phyloP scores from a whole-genome alignment of 2,329 filamentous ascomycete genomes.

The Phaeosphaeriaceae sp. region DNA sequence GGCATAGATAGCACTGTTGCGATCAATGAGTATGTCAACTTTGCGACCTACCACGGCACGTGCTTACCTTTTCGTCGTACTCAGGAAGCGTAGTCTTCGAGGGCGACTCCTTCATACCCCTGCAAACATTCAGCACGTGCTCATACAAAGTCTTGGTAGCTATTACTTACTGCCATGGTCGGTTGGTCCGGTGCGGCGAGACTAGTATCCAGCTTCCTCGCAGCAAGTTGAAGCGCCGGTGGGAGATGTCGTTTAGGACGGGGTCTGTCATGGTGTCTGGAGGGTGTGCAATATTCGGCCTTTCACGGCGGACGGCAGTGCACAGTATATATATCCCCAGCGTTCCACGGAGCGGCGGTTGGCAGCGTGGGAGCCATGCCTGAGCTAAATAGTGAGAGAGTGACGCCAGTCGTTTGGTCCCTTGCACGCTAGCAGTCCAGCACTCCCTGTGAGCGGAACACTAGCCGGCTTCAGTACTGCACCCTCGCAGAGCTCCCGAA shows the following conservation, averaged over 20 bases:
- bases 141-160: neutral
- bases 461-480: conserved; percentile 28
- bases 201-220: conserved; percentile 92
- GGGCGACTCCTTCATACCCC: conserved; percentile 57
- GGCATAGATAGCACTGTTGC: conserved; percentile 87
- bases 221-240: conserved; percentile 90
- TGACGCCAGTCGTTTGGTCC: conserved; percentile 28
- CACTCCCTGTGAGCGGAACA: conserved; percentile 31
- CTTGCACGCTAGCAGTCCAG: conserved; percentile 25
- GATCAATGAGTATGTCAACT: conserved; percentile 23
- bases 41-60: conserved; percentile 4
- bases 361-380: conserved; percentile 23
- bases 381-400: conserved; percentile 34
- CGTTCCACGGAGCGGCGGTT: conserved; percentile 13
- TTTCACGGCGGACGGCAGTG: conserved; percentile 11
- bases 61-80: conserved; percentile 71
- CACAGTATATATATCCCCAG: conserved; percentile 20
- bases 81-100: conserved; percentile 65
- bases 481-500: conserved; percentile 25
- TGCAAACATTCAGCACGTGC: conserved; percentile 25
- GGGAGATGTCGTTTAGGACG: conserved; percentile 86
- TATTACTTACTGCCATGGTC: conserved; percentile 90
- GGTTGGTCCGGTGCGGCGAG: conserved; percentile 93
- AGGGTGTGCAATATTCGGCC: conserved; percentile 1
- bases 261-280: conserved; percentile 53